These are phyloP conservation scores for Hypoxylon lienhwacheense DNA, from an alignment of 495 filamentous ascomycete genomes.

Conservation along the genomic window DNA sequence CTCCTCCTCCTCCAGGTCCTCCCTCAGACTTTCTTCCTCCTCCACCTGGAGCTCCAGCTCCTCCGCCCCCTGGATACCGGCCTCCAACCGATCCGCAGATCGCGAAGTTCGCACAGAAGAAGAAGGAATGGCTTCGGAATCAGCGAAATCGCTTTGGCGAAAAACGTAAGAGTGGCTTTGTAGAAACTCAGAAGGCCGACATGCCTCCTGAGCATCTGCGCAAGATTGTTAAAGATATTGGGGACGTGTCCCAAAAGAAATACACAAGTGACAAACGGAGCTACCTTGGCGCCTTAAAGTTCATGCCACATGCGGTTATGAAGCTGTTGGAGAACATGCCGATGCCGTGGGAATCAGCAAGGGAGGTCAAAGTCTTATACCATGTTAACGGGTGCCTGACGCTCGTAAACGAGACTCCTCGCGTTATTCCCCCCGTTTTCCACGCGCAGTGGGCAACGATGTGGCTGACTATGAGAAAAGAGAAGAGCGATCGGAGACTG, in stretches of 20 bases:
- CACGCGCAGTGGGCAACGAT: constrained; percentile 99
- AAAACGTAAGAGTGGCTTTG: constrained; percentile 93
- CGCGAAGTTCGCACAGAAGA: constrained; percentile 97
- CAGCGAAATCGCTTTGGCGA: constrained; percentile 95
- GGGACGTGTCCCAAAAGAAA: constrained; percentile 99
- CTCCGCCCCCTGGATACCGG: constrained; percentile 86
- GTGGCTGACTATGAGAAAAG: constrained; percentile 98
- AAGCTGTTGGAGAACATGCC: constrained; percentile 99
- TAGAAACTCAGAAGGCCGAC: constrained; percentile 97
- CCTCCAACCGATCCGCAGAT: constrained; percentile 82
- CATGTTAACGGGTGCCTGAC: constrained; percentile 98
- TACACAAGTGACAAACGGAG: constrained; percentile 98
- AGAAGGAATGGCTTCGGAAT: constrained; percentile 95
- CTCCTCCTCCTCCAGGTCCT: constrained; percentile 78
- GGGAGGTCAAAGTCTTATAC: constrained; percentile 97
- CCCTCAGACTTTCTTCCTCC: constrained; percentile 71
- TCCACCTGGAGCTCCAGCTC: constrained; percentile 64
- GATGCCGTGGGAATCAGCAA: constrained; percentile 97
- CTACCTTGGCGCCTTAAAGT: constrained; percentile 96
- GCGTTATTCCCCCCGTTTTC: constrained; percentile 98
- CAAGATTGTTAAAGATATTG: constrained; percentile 98
- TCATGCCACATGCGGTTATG: constrained; percentile 99
- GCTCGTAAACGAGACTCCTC: constrained; percentile 92
- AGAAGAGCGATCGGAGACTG: constrained; percentile 93
- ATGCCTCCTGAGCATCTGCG: constrained; percentile 98